Percentiles rank a stretch among this genome's conserved stretches.
These are phyloP conservation scores for Xylariaceae sp. DNA, from an alignment of 2,329 filamentous ascomycete genomes.

Conservation along the genomic window DNA sequence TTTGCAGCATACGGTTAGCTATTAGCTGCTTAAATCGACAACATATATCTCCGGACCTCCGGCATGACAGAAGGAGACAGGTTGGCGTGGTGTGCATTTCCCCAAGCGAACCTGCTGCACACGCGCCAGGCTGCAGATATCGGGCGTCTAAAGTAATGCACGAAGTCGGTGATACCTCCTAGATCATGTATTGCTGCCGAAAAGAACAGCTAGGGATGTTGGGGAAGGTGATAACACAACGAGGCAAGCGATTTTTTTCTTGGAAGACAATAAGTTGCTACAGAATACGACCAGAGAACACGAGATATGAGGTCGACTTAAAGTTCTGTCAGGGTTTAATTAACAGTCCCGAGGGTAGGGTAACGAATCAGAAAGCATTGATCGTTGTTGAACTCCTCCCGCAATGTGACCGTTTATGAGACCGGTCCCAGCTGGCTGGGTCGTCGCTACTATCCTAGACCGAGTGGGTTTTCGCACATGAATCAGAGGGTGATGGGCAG, in stretches of 20 bases:
- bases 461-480: conserved; percentile 14
- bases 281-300: conserved; percentile 2
- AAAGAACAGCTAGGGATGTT: background rate
- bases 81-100: conserved; percentile 12
- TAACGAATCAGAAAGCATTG: conserved; percentile 41
- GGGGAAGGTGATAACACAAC: conserved; percentile 11
- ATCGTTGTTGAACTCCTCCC: conserved; percentile 37
- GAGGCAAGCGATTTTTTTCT: conserved; percentile 1
- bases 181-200: background rate
- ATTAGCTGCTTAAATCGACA: conserved; percentile 8
- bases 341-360: conserved; percentile 35
- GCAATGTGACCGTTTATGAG: conserved; percentile 33
- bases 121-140: conserved; percentile 12
- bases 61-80: background rate
- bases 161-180: background rate
- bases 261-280: conserved; percentile 9
- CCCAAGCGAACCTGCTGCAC: background rate
- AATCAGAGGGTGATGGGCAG: conserved; percentile 14
- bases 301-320: conserved; percentile 39
- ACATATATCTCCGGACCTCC: background rate
- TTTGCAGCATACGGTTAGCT: background rate
- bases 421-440: conserved; percentile 28
- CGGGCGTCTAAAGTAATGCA: conserved; percentile 11
- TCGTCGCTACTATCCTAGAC: conserved; percentile 18
- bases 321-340: conserved; percentile 35